A percentile compares a stretch with the other conserved stretches of the same genome.
phyloP scores from a whole-genome alignment of 179 eudicot species.

The Amaranthus tricolor region DNA sequence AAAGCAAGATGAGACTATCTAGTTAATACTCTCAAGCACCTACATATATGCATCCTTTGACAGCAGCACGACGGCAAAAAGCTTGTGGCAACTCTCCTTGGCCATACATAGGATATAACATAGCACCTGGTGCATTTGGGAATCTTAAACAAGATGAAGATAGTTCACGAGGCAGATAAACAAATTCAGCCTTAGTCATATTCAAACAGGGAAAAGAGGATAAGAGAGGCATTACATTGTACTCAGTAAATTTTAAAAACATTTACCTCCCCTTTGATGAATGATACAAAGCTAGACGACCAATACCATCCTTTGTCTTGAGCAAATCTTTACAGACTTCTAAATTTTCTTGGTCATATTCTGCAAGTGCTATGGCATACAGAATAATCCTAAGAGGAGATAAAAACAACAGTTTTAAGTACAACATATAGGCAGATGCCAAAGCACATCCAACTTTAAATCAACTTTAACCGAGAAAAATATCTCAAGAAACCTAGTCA shows the following conservation, averaged over 20 bases:
- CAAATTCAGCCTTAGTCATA: conserved; percentile 14
- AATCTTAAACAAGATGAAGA: conserved; percentile 45
- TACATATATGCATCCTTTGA: conserved; percentile 94
- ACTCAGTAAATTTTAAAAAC: conserved; percentile 12
- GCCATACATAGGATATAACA: conserved; percentile 89
- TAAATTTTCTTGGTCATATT: conserved; percentile 71
- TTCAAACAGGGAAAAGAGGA: conserved; percentile 9
- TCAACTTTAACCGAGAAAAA: not conserved
- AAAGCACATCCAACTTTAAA: not conserved
- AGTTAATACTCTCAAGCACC: conserved; percentile 18
- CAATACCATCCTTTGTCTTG: conserved; percentile 71
- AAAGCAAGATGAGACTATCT: conserved; percentile 9
- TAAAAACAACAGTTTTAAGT: not conserved
- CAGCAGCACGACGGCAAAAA: conserved; percentile 95
- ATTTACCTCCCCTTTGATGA: conserved; percentile 80
- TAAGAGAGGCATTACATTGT: too few species aligned
- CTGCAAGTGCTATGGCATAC: conserved; percentile 78
- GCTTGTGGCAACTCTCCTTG: conserved; percentile 94
- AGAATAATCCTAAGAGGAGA: conserved; percentile 63
- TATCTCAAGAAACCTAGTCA: not conserved
- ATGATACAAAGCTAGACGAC: conserved; percentile 70
- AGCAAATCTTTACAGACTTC: conserved; percentile 54
- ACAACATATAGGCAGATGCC: conserved; percentile 1
- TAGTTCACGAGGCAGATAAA: conserved; percentile 12
- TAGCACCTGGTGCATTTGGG: conserved; percentile 74